Evolutionary conservation across 805 yeast genomes (phyloP).

Genomic region (Middelhovenomyces tepae): DNA sequence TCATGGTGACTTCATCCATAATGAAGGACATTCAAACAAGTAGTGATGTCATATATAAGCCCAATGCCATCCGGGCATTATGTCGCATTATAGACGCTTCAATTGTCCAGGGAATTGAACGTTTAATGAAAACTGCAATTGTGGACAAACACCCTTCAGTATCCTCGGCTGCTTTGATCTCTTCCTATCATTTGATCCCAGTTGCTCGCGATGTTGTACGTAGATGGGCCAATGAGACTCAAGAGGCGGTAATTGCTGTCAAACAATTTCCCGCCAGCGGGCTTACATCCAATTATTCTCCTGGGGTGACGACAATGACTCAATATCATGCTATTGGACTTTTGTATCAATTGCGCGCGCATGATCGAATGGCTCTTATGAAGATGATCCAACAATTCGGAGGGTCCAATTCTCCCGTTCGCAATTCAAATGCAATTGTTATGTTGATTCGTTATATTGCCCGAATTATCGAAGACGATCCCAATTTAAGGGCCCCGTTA

Average conservation of each 20-base stretch:
- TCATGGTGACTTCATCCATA: constrained; percentile 96
- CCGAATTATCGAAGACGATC: constrained; percentile 63
- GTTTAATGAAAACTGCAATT: constrained; percentile 84
- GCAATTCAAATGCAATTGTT: constrained; percentile 74
- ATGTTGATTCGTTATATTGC: constrained; percentile 78
- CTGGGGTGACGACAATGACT: constrained; percentile 57
- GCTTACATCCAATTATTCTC: constrained; percentile 19
- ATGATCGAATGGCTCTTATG: constrained; percentile 88
- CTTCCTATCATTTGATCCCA: constrained; percentile 84
- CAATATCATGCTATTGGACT: constrained; percentile 96
- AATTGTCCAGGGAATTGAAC: constrained; percentile 88
- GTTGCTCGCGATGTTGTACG: constrained; percentile 86
- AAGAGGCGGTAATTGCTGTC: constrained; percentile 70
- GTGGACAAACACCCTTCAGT: constrained; percentile 84
- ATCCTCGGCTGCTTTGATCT: constrained; percentile 88
- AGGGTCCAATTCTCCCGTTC: constrained; percentile 46
- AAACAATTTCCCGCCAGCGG: constrained; percentile 30
- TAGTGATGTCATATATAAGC: constrained; percentile 67
- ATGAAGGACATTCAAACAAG: constrained; percentile 97
- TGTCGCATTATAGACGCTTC: constrained; percentile 75
- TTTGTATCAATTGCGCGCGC: constrained; percentile 76
- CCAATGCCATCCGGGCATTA: constrained; percentile 89
- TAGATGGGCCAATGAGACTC: constrained; percentile 89
- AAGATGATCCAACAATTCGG: constrained; percentile 76
- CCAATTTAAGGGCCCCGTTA: constrained; percentile 49